Conservation (phyloP, 352 stramenopile species). For the Phytophthora pistaciae region DNA sequence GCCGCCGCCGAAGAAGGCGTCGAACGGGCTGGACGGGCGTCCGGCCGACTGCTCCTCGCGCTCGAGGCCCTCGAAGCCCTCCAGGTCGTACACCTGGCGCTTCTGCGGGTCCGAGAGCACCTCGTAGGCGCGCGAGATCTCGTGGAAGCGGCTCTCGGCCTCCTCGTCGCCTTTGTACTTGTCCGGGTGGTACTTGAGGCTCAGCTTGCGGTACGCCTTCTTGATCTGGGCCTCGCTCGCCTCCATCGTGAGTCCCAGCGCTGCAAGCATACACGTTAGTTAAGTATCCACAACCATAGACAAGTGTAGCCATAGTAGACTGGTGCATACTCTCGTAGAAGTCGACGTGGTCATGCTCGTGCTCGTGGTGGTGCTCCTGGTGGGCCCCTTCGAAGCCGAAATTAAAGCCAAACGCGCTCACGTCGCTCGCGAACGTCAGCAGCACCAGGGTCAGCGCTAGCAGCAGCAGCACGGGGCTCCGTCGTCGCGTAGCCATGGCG, state of each 20-base stretch:
- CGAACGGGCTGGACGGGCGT: conserved; percentile 70
- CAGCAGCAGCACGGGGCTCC: conserved; percentile 38
- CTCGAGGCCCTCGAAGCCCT: conserved; percentile 91
- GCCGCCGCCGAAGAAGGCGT: conserved; percentile 82
- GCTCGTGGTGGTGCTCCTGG: conserved; percentile 59
- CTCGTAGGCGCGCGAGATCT: conserved; percentile 92
- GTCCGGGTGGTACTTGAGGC: conserved; percentile 96
- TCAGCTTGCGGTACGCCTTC: conserved; percentile 95
- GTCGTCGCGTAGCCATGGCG: conserved; percentile 35
- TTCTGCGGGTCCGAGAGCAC: conserved; percentile 92
- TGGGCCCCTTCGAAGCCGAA: conserved; percentile 56
- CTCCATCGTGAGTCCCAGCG: conserved; percentile 83
- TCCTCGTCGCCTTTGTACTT: conserved; percentile 88
- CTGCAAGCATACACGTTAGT: conserved; percentile 33
- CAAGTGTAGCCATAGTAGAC: background rate
- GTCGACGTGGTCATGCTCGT: conserved; percentile 71
- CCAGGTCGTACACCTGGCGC: conserved; percentile 93
- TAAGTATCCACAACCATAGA: background rate
- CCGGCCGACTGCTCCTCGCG: conserved; percentile 66
- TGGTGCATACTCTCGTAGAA: conserved; percentile 74
- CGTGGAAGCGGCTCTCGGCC: conserved; percentile 89
- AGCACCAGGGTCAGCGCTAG: conserved; percentile 40
- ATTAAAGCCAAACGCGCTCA: conserved; percentile 55
- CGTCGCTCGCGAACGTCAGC: conserved; percentile 38
- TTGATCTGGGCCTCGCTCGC: conserved; percentile 93